Conservation (phyloP, 441 rosid genomes). For the Populus hybrid region DNA sequence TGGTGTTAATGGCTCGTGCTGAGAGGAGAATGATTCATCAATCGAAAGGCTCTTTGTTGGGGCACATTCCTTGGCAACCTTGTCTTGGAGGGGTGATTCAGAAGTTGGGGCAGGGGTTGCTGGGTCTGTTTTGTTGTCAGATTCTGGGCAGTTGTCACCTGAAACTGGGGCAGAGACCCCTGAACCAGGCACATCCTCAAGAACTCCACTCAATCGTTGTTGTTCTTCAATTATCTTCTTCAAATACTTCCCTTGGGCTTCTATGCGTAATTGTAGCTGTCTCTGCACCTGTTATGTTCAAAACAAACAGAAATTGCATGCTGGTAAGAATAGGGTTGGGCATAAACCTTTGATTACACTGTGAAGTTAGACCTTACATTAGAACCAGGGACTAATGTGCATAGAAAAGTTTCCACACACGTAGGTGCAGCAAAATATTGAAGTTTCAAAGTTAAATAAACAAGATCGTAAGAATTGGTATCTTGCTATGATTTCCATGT, state of each 20-base stretch:
- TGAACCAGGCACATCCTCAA: slow-evolving; percentile 50
- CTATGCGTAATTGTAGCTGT: slow-evolving; percentile 93
- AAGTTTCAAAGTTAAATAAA: background rate
- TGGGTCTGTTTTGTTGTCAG: slow-evolving; percentile 66
- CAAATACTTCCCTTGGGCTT: slow-evolving; percentile 95
- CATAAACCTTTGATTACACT: background rate
- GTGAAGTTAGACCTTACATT: background rate
- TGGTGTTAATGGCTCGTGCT: slow-evolving; percentile 73
- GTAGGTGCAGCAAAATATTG: too few relatives aligned
- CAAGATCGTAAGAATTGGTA: background rate
- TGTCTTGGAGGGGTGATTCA: slow-evolving; percentile 72
- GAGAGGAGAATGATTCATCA: slow-evolving; percentile 79
- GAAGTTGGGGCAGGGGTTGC: slow-evolving; percentile 85
- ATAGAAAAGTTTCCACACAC: background rate
- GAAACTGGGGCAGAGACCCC: slow-evolving; percentile 41
- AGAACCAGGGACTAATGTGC: background rate
- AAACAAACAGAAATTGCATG: slow-evolving; percentile 10
- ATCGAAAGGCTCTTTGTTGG: slow-evolving; percentile 67
- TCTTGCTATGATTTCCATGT: background rate
- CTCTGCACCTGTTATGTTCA: slow-evolving; percentile 72
- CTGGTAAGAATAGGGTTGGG: slow-evolving; percentile 8
- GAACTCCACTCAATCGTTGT: slow-evolving; percentile 72
- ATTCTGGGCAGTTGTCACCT: slow-evolving; percentile 43
- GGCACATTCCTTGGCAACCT: slow-evolving; percentile 58
- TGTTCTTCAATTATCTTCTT: slow-evolving; percentile 99